Percentiles rank a stretch among this genome's conserved stretches.
Conservation (phyloP, 352 stramenopile genomes). For the Phytophthora lateralis region DNA sequence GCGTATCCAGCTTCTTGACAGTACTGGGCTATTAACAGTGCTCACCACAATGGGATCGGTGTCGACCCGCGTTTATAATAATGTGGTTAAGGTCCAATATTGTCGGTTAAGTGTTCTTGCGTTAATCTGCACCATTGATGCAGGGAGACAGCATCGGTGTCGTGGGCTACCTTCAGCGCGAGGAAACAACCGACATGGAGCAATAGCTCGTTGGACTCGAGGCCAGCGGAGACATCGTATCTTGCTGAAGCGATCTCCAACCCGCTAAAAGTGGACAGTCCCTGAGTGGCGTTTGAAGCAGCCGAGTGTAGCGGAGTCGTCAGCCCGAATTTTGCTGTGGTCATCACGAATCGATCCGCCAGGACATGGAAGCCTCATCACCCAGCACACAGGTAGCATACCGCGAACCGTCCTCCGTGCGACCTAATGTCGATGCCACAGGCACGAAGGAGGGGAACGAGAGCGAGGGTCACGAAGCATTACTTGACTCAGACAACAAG, state of each 20-base stretch:
- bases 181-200: constrained; percentile 1
- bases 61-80: constrained; percentile 10
- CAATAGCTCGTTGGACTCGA: constrained; percentile 5
- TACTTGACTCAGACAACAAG: constrained; percentile 12
- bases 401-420: constrained; percentile 18
- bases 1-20: constrained; percentile 34
- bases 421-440: constrained; percentile 8
- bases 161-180: too few relatives aligned
- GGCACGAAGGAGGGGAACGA: constrained; percentile 14
- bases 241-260: not conserved
- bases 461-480: constrained; percentile 6
- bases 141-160: constrained; percentile 1
- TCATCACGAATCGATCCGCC: constrained; percentile 3
- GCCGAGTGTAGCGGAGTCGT: not conserved
- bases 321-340: constrained; percentile 1
- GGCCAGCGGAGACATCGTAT: not conserved
- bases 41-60: not conserved
- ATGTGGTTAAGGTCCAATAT: not conserved
- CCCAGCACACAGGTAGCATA: constrained; percentile 13
- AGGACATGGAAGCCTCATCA: constrained; percentile 19
- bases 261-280: constrained; percentile 13
- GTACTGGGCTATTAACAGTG: constrained; percentile 28
- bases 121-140: too few relatives aligned
- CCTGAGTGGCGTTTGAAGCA: not conserved
- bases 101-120: too few relatives aligned